These are phyloP conservation scores for Penicillium hesseltinei DNA, from an alignment of 2,329 filamentous ascomycete genomes.

Conservation along the genomic window DNA sequence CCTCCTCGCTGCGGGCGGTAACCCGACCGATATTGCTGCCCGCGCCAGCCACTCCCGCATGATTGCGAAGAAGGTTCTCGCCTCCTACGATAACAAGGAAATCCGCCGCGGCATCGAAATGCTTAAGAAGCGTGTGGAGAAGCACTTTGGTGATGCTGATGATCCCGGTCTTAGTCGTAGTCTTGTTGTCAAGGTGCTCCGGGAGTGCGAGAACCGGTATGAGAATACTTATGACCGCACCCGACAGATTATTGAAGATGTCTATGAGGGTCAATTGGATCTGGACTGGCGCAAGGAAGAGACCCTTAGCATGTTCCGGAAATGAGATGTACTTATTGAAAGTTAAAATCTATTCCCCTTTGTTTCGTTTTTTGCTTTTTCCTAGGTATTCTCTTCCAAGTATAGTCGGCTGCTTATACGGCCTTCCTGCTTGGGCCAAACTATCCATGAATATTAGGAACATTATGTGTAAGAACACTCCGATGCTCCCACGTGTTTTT, in stretches of 20 bases:
- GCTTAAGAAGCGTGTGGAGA: slow-evolving; percentile 87
- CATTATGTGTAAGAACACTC: too few species aligned
- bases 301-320: slow-evolving; percentile 42
- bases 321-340: slow-evolving; percentile 25
- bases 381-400: not conserved
- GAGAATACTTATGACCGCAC: slow-evolving; percentile 53
- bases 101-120: slow-evolving; percentile 86
- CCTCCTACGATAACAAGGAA: slow-evolving; percentile 77
- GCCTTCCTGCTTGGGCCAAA: too few species aligned
- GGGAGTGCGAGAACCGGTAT: slow-evolving; percentile 60
- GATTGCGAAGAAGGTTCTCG: slow-evolving; percentile 82
- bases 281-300: slow-evolving; percentile 51
- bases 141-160: slow-evolving; percentile 91
- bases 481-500: too few species aligned
- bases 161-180: slow-evolving; percentile 64
- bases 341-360: slow-evolving; percentile 2
- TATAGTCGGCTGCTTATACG: too few species aligned
- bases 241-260: slow-evolving; percentile 43
- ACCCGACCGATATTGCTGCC: slow-evolving; percentile 63
- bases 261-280: slow-evolving; percentile 48
- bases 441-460: too few species aligned
- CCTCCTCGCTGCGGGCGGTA: slow-evolving; percentile 58
- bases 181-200: slow-evolving; percentile 59
- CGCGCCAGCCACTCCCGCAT: slow-evolving; percentile 80
- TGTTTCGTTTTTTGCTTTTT: slow-evolving; percentile 8